These are phyloP conservation scores for Colletotrichum tofieldiae DNA, from an alignment of 2,329 filamentous ascomycete species.

Conservation along the genomic window DNA sequence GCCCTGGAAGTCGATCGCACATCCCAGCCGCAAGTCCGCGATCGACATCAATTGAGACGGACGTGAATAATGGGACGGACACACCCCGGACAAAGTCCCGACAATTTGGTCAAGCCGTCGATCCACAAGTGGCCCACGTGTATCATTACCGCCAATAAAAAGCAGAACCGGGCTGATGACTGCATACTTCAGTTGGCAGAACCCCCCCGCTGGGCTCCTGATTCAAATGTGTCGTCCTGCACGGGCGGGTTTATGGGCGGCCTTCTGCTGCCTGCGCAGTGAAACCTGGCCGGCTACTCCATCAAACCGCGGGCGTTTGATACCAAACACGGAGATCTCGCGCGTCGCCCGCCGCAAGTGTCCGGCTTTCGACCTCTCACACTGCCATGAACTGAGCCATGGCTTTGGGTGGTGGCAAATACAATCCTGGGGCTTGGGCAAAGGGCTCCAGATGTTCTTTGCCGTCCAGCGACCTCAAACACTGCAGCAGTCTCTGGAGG, in stretches of 20 bases:
- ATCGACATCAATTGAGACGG: conserved; percentile 21
- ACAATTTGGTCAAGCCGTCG: conserved; percentile 2
- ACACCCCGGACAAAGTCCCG: conserved; percentile 7
- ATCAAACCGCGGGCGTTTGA: not conserved
- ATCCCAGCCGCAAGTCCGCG: not conserved
- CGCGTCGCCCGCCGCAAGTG: not conserved
- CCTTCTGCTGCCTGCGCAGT: no score
- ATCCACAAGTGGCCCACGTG: not conserved
- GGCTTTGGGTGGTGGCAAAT: not conserved
- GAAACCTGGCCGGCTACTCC: no score
- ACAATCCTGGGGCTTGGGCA: not conserved
- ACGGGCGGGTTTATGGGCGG: no score
- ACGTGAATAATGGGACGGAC: conserved; percentile 9
- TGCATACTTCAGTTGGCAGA: conserved; percentile 6
- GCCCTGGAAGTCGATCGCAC: not conserved
- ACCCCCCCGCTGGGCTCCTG: not conserved
- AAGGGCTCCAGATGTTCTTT: not conserved
- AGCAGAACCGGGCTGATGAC: not conserved
- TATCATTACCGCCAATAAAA: not conserved
- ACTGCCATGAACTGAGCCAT: not conserved
- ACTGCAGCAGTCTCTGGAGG: conserved; percentile 14
- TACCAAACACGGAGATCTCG: not conserved
- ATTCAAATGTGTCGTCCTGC: no score
- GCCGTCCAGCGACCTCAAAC: conserved; percentile 20
- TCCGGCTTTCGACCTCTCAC: not conserved